Percentiles rank a stretch among this genome's conserved stretches.
These are phyloP conservation scores for Paragyromitra xinjiangensis DNA, from an alignment of 495 filamentous ascomycete species.

Conservation along the genomic window DNA sequence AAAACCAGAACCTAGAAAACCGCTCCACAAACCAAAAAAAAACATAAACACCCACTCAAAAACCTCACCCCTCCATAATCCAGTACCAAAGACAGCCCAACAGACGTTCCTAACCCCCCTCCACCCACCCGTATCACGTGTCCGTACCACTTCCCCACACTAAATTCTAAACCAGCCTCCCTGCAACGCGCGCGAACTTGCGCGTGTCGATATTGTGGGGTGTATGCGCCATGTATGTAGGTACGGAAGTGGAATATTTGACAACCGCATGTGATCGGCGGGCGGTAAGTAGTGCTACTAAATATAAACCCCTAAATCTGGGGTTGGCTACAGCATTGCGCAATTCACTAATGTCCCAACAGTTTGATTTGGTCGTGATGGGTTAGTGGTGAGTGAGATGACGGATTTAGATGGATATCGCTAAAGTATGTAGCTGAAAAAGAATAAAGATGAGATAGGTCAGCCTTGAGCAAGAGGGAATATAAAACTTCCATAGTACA, in stretches of 20 bases:
- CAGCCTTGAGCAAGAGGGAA: background rate
- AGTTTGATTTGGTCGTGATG: background rate
- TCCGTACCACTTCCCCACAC: background rate
- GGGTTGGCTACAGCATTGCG: constrained; percentile 8
- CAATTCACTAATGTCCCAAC: constrained; percentile 5
- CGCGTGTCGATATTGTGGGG: background rate
- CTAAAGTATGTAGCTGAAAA: background rate
- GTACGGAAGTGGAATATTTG: background rate
- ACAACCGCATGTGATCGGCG: background rate
- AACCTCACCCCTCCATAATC: too few species aligned
- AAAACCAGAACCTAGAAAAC: too few species aligned
- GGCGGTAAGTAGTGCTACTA: constrained; percentile 5
- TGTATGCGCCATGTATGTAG: constrained; percentile 8
- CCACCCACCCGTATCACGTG: background rate
- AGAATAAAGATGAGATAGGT: background rate
- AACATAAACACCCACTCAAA: too few species aligned
- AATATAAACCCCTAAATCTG: background rate
- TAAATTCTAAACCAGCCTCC: background rate
- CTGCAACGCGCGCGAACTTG: background rate
- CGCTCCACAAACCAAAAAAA: too few species aligned
- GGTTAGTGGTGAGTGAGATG: background rate
- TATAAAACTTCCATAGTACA: constrained; percentile 29
- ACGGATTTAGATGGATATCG: background rate
- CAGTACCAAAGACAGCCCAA: too few species aligned
- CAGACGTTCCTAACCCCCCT: too few species aligned